Evolutionary conservation across 805 yeast species (phyloP).

Genomic region (Yarrowia osloensis): DNA sequence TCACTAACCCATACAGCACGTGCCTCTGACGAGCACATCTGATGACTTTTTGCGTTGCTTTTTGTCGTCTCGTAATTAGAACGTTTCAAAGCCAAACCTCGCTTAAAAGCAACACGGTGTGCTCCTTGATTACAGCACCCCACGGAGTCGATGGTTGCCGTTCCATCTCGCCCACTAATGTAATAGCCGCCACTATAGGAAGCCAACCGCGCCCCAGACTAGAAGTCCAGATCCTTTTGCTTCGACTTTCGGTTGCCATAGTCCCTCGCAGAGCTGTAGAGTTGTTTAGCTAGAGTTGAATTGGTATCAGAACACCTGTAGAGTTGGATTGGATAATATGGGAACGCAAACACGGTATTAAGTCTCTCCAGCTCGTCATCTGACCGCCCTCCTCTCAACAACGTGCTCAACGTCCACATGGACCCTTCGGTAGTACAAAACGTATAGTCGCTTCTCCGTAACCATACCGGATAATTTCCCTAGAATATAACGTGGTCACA

Average conservation of each 20-base stretch:
- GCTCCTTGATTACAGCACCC: not conserved
- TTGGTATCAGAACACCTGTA: not conserved
- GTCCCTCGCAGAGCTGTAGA: too few relatives aligned
- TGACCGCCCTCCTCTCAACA: not conserved
- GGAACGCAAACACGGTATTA: not conserved
- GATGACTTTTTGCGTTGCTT: not conserved
- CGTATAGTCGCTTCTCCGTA: not conserved
- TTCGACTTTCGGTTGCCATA: too few relatives aligned
- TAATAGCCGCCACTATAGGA: not conserved
- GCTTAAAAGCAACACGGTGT: not conserved
- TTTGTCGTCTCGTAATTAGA: not conserved
- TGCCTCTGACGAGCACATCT: not conserved
- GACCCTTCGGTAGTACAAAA: too few relatives aligned
- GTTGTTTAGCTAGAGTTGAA: not conserved
- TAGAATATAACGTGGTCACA: not conserved
- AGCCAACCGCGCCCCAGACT: not conserved
- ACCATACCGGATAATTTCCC: not conserved
- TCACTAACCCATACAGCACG: not conserved
- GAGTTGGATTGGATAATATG: not conserved
- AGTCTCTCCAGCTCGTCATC: not conserved
- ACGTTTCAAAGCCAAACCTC: not conserved
- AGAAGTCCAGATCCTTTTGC: not conserved
- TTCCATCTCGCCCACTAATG: not conserved
- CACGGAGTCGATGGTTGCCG: not conserved
- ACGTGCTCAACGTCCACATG: too few relatives aligned